A percentile compares a stretch with the other conserved stretches of the same genome.
phyloP scores from a whole-genome alignment of 176 grass and related monocot genomes.

The Aegilops sharonensis region DNA sequence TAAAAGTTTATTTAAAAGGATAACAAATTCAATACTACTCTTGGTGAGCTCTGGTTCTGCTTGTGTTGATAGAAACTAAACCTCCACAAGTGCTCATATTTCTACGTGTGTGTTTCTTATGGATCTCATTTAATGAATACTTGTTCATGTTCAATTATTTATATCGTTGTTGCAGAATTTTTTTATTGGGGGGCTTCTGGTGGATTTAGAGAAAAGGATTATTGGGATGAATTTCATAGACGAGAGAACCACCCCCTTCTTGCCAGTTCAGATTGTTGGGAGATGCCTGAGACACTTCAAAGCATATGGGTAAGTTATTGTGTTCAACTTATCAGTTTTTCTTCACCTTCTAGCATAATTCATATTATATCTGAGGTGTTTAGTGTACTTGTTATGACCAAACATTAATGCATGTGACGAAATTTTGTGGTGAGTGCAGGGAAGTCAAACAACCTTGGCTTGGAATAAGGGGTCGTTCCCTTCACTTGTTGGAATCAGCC shows the following conservation, averaged over 20 bases:
- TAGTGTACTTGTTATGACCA: too few relatives aligned
- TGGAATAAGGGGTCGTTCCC: too few relatives aligned
- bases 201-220: constrained; percentile 7
- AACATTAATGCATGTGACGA: too few relatives aligned
- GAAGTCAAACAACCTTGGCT: too few relatives aligned
- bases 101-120: neutral
- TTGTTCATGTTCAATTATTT: neutral
- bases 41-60: neutral
- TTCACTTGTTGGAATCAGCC: too few relatives aligned
- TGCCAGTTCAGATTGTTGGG: neutral
- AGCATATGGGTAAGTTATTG: too few relatives aligned
- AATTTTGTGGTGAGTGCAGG: too few relatives aligned
- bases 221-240: constrained; percentile 12
- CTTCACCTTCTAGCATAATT: too few relatives aligned
- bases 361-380: too few relatives aligned
- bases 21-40: neutral
- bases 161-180: neutral
- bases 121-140: neutral
- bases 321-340: too few relatives aligned
- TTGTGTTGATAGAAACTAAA: neutral
- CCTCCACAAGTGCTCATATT: neutral
- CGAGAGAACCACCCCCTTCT: neutral
- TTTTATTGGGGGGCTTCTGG: constrained; percentile 14
- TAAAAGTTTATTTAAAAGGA: neutral
- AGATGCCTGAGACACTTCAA: constrained; percentile 14